A percentile compares a stretch with the other conserved stretches of the same genome.
Evolutionary conservation across 2,329 filamentous ascomycete genomes (phyloP).

Genomic region (Aspergillus sclerotialis): DNA sequence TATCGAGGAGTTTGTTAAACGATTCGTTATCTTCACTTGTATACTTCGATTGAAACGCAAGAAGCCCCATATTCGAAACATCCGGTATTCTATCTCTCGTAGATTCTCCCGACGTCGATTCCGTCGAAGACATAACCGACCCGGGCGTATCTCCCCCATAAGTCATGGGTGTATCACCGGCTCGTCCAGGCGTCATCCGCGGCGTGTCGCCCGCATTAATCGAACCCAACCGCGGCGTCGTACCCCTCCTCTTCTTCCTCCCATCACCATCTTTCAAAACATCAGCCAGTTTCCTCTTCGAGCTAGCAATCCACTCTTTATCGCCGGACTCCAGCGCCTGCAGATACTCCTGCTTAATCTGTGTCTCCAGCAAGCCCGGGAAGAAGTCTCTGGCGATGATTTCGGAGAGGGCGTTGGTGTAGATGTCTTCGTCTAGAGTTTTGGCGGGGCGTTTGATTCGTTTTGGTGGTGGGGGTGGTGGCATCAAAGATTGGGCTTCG

Average conservation of each 20-base stretch:
- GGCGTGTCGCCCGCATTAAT: slow-evolving; percentile 47
- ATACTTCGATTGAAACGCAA: slow-evolving; percentile 83
- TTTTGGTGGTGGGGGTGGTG: slow-evolving; percentile 75
- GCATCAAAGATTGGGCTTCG: slow-evolving; percentile 71
- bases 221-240: slow-evolving; percentile 16
- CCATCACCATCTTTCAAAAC: slow-evolving; percentile 44
- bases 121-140: slow-evolving; percentile 44
- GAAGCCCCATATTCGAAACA: slow-evolving; percentile 66
- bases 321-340: slow-evolving; percentile 85
- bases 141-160: slow-evolving; percentile 69
- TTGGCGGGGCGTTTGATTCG: slow-evolving; percentile 85
- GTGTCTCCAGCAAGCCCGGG: slow-evolving; percentile 76
- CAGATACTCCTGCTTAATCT: slow-evolving; percentile 86
- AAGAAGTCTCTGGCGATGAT: slow-evolving; percentile 98
- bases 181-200: slow-evolving; percentile 21
- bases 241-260: slow-evolving; percentile 28
- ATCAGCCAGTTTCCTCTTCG: slow-evolving; percentile 62
- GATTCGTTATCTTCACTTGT: slow-evolving; percentile 98
- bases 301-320: slow-evolving; percentile 75
- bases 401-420: slow-evolving; percentile 80
- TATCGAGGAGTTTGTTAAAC: slow-evolving; percentile 87
- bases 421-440: slow-evolving; percentile 88
- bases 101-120: slow-evolving; percentile 23
- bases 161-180: slow-evolving; percentile 30
- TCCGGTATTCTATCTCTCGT: slow-evolving; percentile 50